Percentiles rank a stretch among this genome's conserved stretches.
These are phyloP conservation scores for Crucihimalaya himalaica DNA, from an alignment of 345 rosid species.

Conservation along the genomic window DNA sequence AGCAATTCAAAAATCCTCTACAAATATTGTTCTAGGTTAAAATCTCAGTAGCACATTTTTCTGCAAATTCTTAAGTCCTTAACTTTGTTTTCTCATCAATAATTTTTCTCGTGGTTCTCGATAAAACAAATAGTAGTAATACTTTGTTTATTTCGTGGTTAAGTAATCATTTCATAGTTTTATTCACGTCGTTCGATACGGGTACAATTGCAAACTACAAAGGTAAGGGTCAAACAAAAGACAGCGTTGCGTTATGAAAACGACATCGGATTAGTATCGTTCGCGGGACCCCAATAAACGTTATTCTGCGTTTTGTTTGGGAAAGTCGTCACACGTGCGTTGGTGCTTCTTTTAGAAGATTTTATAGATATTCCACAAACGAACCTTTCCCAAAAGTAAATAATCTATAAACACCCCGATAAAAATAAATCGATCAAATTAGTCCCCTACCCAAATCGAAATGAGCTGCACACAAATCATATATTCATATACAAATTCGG, in stretches of 20 bases:
- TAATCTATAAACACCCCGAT: neutral
- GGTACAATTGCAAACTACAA: neutral
- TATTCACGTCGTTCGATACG: slow-evolving; percentile 26
- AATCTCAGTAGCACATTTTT: neutral
- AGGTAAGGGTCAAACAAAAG: slow-evolving; percentile 7
- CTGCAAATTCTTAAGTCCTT: neutral
- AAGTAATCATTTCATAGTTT: slow-evolving; percentile 27
- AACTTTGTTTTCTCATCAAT: neutral
- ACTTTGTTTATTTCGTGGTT: neutral
- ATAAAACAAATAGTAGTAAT: neutral
- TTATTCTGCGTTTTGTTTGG: slow-evolving; percentile 32
- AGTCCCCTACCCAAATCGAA: neutral
- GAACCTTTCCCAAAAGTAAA: slow-evolving; percentile 9
- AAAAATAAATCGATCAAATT: neutral
- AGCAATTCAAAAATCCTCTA: neutral
- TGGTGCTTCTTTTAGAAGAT: slow-evolving; percentile 37
- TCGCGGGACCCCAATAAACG: slow-evolving; percentile 39
- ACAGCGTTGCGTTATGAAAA: slow-evolving; percentile 39
- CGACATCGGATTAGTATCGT: slow-evolving; percentile 32
- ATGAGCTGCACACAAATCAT: slow-evolving; percentile 2
- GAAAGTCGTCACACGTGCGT: slow-evolving; percentile 41
- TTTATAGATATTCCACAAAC: slow-evolving; percentile 30
- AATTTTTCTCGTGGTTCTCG: neutral
- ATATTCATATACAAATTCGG: slow-evolving; percentile 6
- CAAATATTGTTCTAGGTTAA: neutral